Conservation (phyloP, 2,329 filamentous ascomycete genomes). For the Colletotrichum tanaceti region DNA sequence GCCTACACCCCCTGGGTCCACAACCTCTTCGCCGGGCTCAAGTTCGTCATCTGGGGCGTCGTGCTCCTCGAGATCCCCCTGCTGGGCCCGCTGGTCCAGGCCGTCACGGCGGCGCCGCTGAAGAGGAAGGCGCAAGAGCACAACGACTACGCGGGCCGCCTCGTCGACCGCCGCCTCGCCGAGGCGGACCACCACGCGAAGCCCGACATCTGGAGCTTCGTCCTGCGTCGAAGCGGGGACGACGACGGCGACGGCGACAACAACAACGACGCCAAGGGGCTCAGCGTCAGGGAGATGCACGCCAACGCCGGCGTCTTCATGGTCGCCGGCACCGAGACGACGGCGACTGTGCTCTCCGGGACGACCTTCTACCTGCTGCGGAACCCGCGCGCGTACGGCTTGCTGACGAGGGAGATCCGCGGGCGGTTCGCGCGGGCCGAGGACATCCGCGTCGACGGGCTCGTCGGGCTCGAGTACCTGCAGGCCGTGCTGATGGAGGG, state of each 20-base stretch:
- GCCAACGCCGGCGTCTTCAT: conserved; percentile 44
- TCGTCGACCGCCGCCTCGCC: conserved; percentile 29
- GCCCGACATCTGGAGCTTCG: conserved; percentile 39
- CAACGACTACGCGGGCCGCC: conserved; percentile 22
- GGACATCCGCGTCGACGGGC: conserved; percentile 53
- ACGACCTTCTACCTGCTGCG: conserved; percentile 53
- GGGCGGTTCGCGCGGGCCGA: conserved; percentile 48
- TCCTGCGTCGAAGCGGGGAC: conserved; percentile 6
- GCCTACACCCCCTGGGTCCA: conserved; percentile 46
- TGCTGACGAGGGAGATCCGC: conserved; percentile 54
- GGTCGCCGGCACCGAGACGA: conserved; percentile 58
- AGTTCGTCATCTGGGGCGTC: conserved; percentile 29
- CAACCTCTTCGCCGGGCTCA: conserved; percentile 42
- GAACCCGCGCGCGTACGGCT: conserved; percentile 47
- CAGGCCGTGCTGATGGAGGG: conserved; percentile 55
- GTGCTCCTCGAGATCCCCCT: conserved; percentile 33
- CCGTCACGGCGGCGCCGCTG: conserved; percentile 23
- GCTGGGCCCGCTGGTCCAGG: conserved; percentile 27
- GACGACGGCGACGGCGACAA: background rate
- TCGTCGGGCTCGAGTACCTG: conserved; percentile 52
- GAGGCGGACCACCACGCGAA: conserved; percentile 19
- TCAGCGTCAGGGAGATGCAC: conserved; percentile 24
- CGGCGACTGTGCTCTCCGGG: conserved; percentile 56
- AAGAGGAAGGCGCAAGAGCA: conserved; percentile 32
- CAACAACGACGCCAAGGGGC: background rate